Percentiles rank a stretch among this genome's conserved stretches.
Conservation (phyloP, 257 asterid species). For the Nicotiana attenuata region DNA sequence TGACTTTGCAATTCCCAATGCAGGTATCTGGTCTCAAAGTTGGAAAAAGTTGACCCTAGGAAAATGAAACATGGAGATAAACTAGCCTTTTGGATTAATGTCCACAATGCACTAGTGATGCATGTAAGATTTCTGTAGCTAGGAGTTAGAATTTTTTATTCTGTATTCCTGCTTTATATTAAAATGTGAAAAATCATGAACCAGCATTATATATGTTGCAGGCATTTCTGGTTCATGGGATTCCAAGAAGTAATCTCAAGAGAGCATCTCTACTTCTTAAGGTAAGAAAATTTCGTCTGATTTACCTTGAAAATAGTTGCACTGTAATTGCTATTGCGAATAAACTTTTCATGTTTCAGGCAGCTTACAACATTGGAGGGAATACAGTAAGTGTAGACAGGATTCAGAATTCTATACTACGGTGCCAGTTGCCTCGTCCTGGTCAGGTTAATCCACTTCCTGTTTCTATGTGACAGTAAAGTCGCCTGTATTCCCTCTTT, state of each 20-base stretch:
- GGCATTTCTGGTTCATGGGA: conserved; percentile 79
- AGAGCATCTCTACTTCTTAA: conserved; percentile 64
- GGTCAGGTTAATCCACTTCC: conserved; percentile 41
- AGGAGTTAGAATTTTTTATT: not conserved
- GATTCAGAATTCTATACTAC: conserved; percentile 65
- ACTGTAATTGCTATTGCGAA: not conserved
- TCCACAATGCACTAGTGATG: conserved; percentile 89
- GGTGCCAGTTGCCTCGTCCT: conserved; percentile 85
- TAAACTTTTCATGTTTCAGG: conserved; percentile 35
- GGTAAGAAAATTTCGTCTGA: conserved; percentile 29
- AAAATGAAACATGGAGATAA: conserved; percentile 72
- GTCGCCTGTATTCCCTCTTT: not conserved
- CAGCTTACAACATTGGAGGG: conserved; percentile 87
- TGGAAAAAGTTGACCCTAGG: conserved; percentile 66
- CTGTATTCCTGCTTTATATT: not conserved
- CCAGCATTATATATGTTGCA: conserved; percentile 22
- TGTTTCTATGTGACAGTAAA: not conserved
- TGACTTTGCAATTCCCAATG: not conserved
- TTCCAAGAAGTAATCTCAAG: conserved; percentile 55
- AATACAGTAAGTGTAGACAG: conserved; percentile 60
- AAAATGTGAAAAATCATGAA: not conserved
- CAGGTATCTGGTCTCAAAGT: conserved; percentile 59
- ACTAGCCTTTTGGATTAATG: conserved; percentile 89
- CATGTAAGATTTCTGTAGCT: conserved; percentile 43
- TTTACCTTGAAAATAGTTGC: no score